Evolutionary conservation across 345 rosid species (phyloP), one percentile per base, ranked within the genome.

Genomic region (Brassica carinata): DNA sequence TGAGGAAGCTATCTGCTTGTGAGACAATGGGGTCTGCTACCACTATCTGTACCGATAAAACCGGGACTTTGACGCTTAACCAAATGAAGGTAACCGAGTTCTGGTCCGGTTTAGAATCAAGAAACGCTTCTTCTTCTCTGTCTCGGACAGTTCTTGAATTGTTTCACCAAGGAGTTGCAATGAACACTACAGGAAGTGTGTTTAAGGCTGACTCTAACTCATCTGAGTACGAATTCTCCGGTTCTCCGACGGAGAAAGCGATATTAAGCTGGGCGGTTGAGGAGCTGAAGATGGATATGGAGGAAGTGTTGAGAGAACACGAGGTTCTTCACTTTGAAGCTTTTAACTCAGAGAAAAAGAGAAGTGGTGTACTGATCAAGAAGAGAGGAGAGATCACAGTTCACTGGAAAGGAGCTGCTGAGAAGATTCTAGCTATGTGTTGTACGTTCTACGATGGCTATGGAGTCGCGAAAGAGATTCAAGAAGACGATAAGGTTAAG

Each of bases 11-110:
- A 11, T 81, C 94, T 0, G 93, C 98, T 2, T 93, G 96, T 31
- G 98, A 94, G 76, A 91, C 96, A 2, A 94, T 94, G 92, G 94
- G 97, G 13, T 94, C 94, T 6, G 94, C 96, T 0, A 89, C 95
- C 2, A 82, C 81, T 8, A 88, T 94, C 1, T 92, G 96, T 67
- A 93, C 95, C 0, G 92, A 92, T 34, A 94, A 89, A 85, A 92
- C 96, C 4, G 97, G 97, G 8, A 90, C 94, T n/a, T 87, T 94
- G 30, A 94, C 98, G 3, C 73, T 87, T 68, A 90, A 90, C 76
- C 74, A 77, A 58, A 92, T 92, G 96, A 84, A 74, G 64, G 97
- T 91, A 63, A 89, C 88, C 0, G 85, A 84, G 73, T 86, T 89
- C 69, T 91, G 93, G 89, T 70, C 85, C 0, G 97, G 94, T 5